Evolutionary conservation across 169 alveolate species (phyloP), one percentile per base, ranked within the genome.

Genomic region (Plasmodium gallinaceum): DNA sequence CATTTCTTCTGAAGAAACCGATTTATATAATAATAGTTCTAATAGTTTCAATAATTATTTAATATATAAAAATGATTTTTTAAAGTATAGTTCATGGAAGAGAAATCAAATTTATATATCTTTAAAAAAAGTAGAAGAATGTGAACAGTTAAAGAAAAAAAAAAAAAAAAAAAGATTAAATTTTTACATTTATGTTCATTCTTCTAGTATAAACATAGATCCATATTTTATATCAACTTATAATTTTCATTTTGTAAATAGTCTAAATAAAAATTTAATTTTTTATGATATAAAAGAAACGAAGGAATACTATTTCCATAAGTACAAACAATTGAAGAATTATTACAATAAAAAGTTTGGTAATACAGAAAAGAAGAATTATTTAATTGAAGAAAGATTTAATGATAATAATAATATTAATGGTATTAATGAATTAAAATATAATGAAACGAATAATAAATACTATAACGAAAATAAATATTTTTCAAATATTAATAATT

Each of bases 191-290:
- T 42, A 66, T 20, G 9, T 83, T 43, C 26, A 66, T 32, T 71
- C 91, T 6, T 83, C 91, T 43, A 54, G 85, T 14, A 52, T 83
- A 66, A 83, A 66, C 37, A 18, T 68, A 0, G 91, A 83, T 12
- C 91, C 91, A 18, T 83, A 83, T 71, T 83, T 83, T 61, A 18
- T 83, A 18, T 83, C 91, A n/a, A 48, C 69, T 6, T 68, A 10
- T 26, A 71, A 71, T 43, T 73, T 87, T 74, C 70, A 87, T 65
- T 37, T 87, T 10, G 37, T 87, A 7, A 74, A 87, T 18, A 87
- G 70, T 87, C 58, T 87, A 60, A 87, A 87, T 18, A 87, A 64
- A 66, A 74, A 72, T 37, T 60, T 87, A 71, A 71, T 87, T 7
- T 7, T 71, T 6, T 51, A 72, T 52, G 91, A 83, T 83, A 68